These are phyloP conservation scores for Pseudocercospora musae DNA, from an alignment of 2,329 filamentous ascomycete species.

Conservation along the genomic window DNA sequence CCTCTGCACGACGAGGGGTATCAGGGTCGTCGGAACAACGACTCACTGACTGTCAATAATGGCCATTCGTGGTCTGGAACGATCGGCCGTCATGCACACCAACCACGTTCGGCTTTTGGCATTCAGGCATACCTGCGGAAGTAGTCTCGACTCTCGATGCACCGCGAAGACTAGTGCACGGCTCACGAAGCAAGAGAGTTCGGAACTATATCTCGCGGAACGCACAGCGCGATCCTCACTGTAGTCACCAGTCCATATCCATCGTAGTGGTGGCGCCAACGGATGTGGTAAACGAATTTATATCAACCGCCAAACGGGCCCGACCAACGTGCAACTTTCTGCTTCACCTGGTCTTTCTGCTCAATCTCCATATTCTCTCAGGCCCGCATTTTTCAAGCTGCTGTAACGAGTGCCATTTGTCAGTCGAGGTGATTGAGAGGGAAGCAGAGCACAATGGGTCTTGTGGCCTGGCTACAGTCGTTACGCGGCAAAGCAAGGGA, in stretches of 20 bases:
- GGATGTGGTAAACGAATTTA: background rate
- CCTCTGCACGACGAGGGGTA: background rate
- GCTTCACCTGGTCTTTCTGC: background rate
- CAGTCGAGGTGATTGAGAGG: background rate
- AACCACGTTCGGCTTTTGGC: background rate
- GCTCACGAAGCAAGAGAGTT: slow-evolving; percentile 1
- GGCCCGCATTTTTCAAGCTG: background rate
- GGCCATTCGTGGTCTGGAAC: background rate
- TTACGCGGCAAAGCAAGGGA: slow-evolving; percentile 4
- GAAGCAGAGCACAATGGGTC: background rate
- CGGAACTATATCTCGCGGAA: slow-evolving; percentile 2
- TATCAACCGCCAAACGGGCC: background rate
- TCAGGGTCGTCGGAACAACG: background rate
- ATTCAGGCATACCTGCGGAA: background rate
- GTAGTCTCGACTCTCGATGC: background rate
- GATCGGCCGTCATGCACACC: background rate
- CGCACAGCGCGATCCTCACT: background rate
- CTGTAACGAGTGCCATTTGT: background rate
- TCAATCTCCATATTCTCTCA: background rate
- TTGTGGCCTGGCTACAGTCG: slow-evolving; percentile 12
- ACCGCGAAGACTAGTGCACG: background rate
- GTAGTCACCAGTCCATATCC: background rate
- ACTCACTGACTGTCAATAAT: background rate
- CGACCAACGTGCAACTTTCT: background rate
- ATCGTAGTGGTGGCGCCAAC: background rate